These are phyloP conservation scores for Paragyromitra xinjiangensis DNA, from an alignment of 495 filamentous ascomycete species.

Conservation along the genomic window DNA sequence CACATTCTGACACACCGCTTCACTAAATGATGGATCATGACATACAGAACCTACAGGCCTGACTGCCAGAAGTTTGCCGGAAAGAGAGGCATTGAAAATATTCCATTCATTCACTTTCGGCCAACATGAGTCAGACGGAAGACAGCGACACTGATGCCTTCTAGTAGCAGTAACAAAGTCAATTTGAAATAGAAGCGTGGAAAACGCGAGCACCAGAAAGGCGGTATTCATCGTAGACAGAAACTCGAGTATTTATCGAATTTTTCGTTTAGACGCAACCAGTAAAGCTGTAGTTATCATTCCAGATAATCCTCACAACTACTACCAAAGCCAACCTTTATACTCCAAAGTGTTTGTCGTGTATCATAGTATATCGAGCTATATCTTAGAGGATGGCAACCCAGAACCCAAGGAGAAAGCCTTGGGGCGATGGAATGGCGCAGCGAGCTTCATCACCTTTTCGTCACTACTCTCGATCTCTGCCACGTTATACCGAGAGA, in stretches of 20 bases:
- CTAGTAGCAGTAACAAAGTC: conserved; percentile 1
- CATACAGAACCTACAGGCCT: conserved; percentile 52
- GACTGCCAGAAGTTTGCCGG: conserved; percentile 45
- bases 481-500: conserved; percentile 3
- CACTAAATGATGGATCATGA: conserved; percentile 50
- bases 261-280: background rate
- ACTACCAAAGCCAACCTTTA: background rate
- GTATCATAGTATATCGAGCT: no score
- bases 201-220: conserved; percentile 4
- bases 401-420: conserved; percentile 1
- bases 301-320: background rate
- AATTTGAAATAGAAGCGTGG: conserved; percentile 10
- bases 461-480: background rate
- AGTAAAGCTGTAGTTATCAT: background rate
- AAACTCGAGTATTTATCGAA: background rate
- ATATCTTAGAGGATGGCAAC: background rate
- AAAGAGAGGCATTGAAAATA: conserved; percentile 48
- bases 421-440: background rate
- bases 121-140: conserved; percentile 49
- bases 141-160: conserved; percentile 34
- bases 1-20: conserved; percentile 42
- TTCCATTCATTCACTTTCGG: conserved; percentile 38
- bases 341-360: background rate
- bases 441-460: conserved; percentile 10
- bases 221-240: conserved; percentile 10